Conservation (phyloP, 2,329 filamentous ascomycete genomes). For the Alternaria longipes region DNA sequence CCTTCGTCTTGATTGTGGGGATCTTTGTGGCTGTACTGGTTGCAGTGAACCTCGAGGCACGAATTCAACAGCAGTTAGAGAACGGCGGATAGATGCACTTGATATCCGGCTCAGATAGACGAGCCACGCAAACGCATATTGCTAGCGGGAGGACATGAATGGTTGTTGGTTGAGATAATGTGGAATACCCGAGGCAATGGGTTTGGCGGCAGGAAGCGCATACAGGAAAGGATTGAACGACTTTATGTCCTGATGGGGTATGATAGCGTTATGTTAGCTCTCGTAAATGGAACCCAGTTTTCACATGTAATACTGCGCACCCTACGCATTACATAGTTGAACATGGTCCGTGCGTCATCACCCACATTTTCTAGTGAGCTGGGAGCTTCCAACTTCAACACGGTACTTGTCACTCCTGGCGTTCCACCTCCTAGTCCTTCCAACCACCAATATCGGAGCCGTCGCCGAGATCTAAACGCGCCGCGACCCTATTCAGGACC, state of each 20-base stretch:
- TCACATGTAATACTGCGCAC: constrained; percentile 9
- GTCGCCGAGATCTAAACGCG: background rate
- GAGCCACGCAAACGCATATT: constrained; percentile 25
- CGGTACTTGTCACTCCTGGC: background rate
- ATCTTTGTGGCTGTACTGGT: constrained; percentile 10
- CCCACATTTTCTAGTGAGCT: constrained; percentile 16
- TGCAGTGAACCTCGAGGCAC: background rate
- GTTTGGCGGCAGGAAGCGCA: constrained; percentile 1
- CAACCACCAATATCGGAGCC: background rate
- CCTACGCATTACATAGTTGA: constrained; percentile 12
- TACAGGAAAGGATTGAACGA: constrained; percentile 9
- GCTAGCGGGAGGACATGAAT: constrained; percentile 8
- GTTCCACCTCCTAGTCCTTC: background rate
- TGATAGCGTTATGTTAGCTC: constrained; percentile 46
- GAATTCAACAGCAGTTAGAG: background rate
- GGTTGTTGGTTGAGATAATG: constrained; percentile 13
- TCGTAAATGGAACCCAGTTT: constrained; percentile 36
- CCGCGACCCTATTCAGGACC: background rate
- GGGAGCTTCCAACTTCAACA: constrained; percentile 6
- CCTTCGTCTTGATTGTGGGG: constrained; percentile 9
- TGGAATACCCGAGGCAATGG: constrained; percentile 11
- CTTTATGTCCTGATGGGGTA: constrained; percentile 40
- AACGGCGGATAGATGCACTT: constrained; percentile 8
- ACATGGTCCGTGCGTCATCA: constrained; percentile 27
- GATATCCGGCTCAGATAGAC: constrained; percentile 25